phyloP scores from a whole-genome alignment of 2,329 filamentous ascomycete species.

The Pestalotiopsis sp. region DNA sequence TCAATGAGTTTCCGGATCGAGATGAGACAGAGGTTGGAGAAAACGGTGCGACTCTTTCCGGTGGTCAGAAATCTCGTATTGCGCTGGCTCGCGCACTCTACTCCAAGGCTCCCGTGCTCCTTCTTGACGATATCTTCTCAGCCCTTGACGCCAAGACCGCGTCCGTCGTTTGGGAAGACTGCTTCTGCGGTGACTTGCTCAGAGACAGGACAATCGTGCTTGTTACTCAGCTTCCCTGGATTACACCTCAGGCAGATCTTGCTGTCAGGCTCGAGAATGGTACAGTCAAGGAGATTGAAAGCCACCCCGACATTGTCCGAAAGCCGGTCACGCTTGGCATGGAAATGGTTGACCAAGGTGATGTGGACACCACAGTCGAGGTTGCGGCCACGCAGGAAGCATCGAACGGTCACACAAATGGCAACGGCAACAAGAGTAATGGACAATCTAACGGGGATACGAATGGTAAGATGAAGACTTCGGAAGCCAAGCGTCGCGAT shows the following conservation, averaged over 20 bases:
- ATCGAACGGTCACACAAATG: constrained; percentile 19
- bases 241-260: constrained; percentile 52
- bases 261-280: constrained; percentile 50
- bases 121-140: constrained; percentile 63
- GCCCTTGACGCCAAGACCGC: constrained; percentile 62
- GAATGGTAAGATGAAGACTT: constrained; percentile 31
- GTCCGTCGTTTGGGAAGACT: constrained; percentile 56
- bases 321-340: constrained; percentile 46
- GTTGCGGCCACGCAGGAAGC: constrained; percentile 21
- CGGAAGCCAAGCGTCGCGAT: constrained; percentile 38
- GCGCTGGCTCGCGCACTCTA: constrained; percentile 60
- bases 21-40: constrained; percentile 57
- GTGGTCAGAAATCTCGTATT: constrained; percentile 59
- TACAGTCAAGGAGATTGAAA: constrained; percentile 40
- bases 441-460: constrained; percentile 20
- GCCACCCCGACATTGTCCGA: constrained; percentile 48
- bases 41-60: constrained; percentile 57
- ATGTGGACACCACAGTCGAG: constrained; percentile 32
- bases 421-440: constrained; percentile 16
- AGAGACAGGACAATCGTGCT: constrained; percentile 57
- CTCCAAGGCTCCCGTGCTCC: constrained; percentile 54
- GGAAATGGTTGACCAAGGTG: constrained; percentile 36
- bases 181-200: constrained; percentile 59
- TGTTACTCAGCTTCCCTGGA: constrained; percentile 59
- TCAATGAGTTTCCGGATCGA: constrained; percentile 51